phyloP scores from a whole-genome alignment of 2,329 filamentous ascomycete genomes.

The Exophiala viscosa region DNA sequence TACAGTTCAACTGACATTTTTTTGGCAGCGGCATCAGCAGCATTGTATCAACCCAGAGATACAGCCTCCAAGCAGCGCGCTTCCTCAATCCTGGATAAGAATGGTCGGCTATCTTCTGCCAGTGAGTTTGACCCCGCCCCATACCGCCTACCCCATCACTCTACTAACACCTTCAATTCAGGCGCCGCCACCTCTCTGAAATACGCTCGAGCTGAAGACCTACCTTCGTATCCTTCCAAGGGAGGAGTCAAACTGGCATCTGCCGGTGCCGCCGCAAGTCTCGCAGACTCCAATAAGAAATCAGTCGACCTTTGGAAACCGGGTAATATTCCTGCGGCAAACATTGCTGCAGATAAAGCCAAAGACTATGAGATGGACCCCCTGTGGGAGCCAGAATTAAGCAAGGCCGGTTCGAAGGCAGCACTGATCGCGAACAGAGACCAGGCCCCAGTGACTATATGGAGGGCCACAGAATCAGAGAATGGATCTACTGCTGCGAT shows the following conservation, averaged over 20 bases:
- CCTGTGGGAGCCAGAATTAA: slow-evolving; percentile 61
- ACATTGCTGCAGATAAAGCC: slow-evolving; percentile 56
- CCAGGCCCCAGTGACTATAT: slow-evolving; percentile 50
- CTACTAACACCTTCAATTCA: slow-evolving; percentile 31
- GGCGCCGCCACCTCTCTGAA: slow-evolving; percentile 61
- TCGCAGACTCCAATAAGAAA: slow-evolving; percentile 70
- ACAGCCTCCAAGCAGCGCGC: slow-evolving; percentile 27
- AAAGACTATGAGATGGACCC: slow-evolving; percentile 61
- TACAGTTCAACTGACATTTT: slow-evolving; percentile 9
- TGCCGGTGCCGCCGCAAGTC: slow-evolving; percentile 68
- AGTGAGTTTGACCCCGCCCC: slow-evolving; percentile 41
- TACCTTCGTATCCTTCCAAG: slow-evolving; percentile 69
- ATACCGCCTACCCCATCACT: neutral
- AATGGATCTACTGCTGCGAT: slow-evolving; percentile 66
- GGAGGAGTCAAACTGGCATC: slow-evolving; percentile 56
- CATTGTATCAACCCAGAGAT: slow-evolving; percentile 51
- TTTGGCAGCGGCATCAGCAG: slow-evolving; percentile 55
- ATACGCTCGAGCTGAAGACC: slow-evolving; percentile 67
- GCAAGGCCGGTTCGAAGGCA: slow-evolving; percentile 67
- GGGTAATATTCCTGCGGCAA: slow-evolving; percentile 57
- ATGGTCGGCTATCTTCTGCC: slow-evolving; percentile 56
- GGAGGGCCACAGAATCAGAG: slow-evolving; percentile 47
- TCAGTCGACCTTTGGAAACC: slow-evolving; percentile 64
- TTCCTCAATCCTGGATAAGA: slow-evolving; percentile 42
- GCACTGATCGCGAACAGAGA: slow-evolving; percentile 63